phyloP scores from a whole-genome alignment of 148 eudicot genomes.

The Polygonum maritimum region DNA sequence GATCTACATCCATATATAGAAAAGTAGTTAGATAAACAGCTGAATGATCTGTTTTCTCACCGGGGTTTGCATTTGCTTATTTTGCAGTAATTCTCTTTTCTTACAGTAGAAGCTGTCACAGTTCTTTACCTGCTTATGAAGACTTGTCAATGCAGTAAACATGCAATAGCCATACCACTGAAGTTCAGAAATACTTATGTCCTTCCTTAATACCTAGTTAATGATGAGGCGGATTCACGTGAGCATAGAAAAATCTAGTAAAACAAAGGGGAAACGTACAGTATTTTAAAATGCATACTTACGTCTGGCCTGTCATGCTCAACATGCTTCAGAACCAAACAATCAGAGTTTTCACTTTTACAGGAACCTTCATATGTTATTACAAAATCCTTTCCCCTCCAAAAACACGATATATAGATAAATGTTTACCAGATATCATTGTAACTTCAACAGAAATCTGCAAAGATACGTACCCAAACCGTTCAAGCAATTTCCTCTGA shows the following conservation, averaged over 20 bases:
- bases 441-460: background rate
- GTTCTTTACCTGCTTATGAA: constrained; percentile 77
- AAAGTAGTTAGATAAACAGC: background rate
- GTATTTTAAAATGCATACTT: constrained; percentile 8
- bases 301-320: constrained; percentile 96
- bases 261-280: background rate
- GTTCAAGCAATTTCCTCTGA: constrained; percentile 85
- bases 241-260: background rate
- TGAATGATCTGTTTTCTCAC: too few relatives aligned
- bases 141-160: constrained; percentile 81
- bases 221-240: background rate
- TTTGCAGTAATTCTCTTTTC: too few relatives aligned
- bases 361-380: constrained; percentile 67
- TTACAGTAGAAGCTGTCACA: background rate
- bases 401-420: constrained; percentile 12
- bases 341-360: constrained; percentile 56
- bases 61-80: too few relatives aligned
- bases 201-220: constrained; percentile 61
- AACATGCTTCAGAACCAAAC: constrained; percentile 87
- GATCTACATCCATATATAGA: background rate
- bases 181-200: constrained; percentile 53
- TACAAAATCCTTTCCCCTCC: constrained; percentile 79
- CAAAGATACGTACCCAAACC: constrained; percentile 60
- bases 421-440: background rate
- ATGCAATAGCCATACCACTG: constrained; percentile 89